Conservation (phyloP, 306 rosid genomes). For the Calophaca sinica region DNA sequence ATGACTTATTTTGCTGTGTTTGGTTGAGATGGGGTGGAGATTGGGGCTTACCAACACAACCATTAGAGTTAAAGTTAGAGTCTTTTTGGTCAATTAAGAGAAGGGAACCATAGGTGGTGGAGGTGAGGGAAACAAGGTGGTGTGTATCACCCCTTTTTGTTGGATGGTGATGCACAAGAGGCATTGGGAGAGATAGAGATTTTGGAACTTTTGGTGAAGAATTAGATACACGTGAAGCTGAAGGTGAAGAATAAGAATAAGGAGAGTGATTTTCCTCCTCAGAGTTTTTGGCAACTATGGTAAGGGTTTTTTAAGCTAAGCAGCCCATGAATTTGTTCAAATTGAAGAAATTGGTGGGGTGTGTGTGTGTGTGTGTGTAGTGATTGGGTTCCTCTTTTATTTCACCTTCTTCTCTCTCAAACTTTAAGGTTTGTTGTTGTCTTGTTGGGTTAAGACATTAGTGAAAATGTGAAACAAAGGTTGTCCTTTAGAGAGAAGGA, state of each 20-base stretch:
- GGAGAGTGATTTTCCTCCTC: conserved; percentile 35
- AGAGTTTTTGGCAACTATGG: conserved; percentile 51
- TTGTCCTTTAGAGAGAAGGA: conserved; percentile 19
- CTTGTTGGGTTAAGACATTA: conserved; percentile 21
- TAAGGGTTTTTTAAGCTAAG: conserved; percentile 69
- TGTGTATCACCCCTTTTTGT: conserved; percentile 77
- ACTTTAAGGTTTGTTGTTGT: conserved; percentile 40
- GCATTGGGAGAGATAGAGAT: conserved; percentile 65
- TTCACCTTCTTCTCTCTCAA: conserved; percentile 10
- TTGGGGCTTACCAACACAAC: not conserved
- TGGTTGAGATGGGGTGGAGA: conserved; percentile 4
- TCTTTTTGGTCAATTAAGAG: conserved; percentile 56
- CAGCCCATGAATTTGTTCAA: conserved; percentile 71
- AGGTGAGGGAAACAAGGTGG: conserved; percentile 86
- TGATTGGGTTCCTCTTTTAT: not conserved
- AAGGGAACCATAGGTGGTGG: conserved; percentile 86
- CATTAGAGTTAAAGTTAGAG: conserved; percentile 43
- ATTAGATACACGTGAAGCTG: conserved; percentile 48
- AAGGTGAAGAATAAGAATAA: conserved; percentile 19
- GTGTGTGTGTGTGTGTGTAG: not conserved
- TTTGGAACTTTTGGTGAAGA: conserved; percentile 54
- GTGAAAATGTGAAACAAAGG: not conserved
- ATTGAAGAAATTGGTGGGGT: not conserved
- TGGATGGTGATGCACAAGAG: conserved; percentile 84
- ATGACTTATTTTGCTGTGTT: conserved; percentile 41